Percentiles rank a stretch among this genome's conserved stretches.
Conservation (phyloP, 768 basidiomycete genomes). For the Collybia sordida region DNA sequence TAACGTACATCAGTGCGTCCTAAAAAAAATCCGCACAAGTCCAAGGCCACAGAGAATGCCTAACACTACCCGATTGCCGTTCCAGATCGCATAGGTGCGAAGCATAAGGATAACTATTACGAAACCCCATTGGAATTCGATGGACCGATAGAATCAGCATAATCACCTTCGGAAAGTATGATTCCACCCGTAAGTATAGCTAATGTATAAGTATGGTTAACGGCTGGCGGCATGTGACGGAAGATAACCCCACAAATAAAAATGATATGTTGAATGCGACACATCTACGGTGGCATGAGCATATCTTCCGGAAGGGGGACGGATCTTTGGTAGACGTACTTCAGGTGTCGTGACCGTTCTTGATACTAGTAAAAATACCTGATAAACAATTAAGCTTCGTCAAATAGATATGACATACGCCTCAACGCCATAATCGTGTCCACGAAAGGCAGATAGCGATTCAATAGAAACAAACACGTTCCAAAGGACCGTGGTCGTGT, state of each 20-base stretch:
- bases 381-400: no score
- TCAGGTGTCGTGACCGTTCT: no score
- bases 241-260: no score
- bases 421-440: constrained; percentile 34
- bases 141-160: neutral
- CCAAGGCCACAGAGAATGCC: constrained; percentile 27
- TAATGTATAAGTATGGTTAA: no score
- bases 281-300: no score
- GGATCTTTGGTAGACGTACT: no score
- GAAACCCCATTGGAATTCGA: neutral
- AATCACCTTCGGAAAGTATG: constrained; percentile 34
- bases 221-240: no score
- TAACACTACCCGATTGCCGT: constrained; percentile 31
- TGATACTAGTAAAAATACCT: no score
- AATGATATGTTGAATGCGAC: no score
- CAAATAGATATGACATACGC: constrained; percentile 17
- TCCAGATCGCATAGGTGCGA: constrained; percentile 46
- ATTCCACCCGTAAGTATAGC: constrained; percentile 20
- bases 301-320: no score
- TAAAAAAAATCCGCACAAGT: constrained; percentile 14
- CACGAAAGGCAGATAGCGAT: constrained; percentile 39
- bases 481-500: constrained; percentile 25
- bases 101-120: constrained; percentile 35
- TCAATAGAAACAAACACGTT: constrained; percentile 33
- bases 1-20: no score